phyloP scores from a whole-genome alignment of 1,284 basidiomycete species.

The Tylopilus orsonianus region DNA sequence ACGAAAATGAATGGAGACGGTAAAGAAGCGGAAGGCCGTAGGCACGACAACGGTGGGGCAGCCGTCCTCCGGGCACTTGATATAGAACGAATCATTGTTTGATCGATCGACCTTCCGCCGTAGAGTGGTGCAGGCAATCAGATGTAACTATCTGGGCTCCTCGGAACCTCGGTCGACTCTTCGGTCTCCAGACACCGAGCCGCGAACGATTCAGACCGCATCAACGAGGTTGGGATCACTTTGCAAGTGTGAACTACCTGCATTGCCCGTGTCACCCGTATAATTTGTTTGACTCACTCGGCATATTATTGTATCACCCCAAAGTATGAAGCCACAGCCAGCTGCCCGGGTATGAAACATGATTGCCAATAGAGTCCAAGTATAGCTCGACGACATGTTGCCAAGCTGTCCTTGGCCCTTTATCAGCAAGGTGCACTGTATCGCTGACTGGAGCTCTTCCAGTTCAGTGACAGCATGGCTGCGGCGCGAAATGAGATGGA shows the following conservation, averaged over 20 bases:
- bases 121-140: background rate
- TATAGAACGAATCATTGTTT: background rate
- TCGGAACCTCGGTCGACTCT: slow-evolving; percentile 31
- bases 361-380: background rate
- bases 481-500: background rate
- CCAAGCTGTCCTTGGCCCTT: slow-evolving; percentile 3
- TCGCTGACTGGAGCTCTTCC: background rate
- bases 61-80: background rate
- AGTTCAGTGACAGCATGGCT: background rate
- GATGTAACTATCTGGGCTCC: slow-evolving; percentile 4
- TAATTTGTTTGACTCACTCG: background rate
- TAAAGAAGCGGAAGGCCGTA: slow-evolving; percentile 6
- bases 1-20: background rate
- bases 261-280: background rate
- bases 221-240: background rate
- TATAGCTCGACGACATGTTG: slow-evolving; percentile 1
- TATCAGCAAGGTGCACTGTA: background rate
- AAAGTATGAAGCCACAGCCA: too few species aligned
- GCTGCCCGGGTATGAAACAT: background rate
- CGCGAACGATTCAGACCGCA: background rate
- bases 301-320: background rate
- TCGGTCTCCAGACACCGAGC: background rate
- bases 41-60: slow-evolving; percentile 15
- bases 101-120: slow-evolving; percentile 4
- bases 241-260: background rate